Evolutionary conservation across 805 yeast species (phyloP).

Genomic region (Groenewaldozyma tartarivorans): DNA sequence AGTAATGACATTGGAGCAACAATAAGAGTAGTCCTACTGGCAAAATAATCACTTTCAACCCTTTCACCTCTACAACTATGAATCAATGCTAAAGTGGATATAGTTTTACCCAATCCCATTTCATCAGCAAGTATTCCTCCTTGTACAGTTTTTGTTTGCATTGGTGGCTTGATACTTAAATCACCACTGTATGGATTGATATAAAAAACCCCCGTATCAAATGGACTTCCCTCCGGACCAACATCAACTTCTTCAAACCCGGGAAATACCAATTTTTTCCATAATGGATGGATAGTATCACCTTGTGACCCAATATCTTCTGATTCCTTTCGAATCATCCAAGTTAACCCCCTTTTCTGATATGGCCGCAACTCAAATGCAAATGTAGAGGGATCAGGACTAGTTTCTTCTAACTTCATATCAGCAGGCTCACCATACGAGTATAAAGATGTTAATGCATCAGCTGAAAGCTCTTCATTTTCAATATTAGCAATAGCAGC

Average conservation of each 20-base stretch:
- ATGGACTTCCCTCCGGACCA: slow-evolving; percentile 35
- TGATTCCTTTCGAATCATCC: slow-evolving; percentile 80
- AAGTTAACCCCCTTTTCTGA: slow-evolving; percentile 75
- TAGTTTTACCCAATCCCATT: slow-evolving; percentile 94
- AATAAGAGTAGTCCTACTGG: slow-evolving; percentile 62
- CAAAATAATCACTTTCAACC: slow-evolving; percentile 25
- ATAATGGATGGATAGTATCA: slow-evolving; percentile 68
- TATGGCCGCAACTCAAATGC: slow-evolving; percentile 56
- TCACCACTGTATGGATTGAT: slow-evolving; percentile 77
- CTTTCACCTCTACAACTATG: slow-evolving; percentile 31
- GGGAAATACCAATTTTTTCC: slow-evolving; percentile 62
- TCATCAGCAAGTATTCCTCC: slow-evolving; percentile 95
- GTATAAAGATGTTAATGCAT: slow-evolving; percentile 71
- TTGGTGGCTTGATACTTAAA: slow-evolving; percentile 57
- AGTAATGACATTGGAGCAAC: slow-evolving; percentile 85
- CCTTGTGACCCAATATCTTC: slow-evolving; percentile 31
- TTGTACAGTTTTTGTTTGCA: slow-evolving; percentile 45
- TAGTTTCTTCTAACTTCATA: slow-evolving; percentile 50
- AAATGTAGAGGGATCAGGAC: slow-evolving; percentile 45
- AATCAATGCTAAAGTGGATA: slow-evolving; percentile 67
- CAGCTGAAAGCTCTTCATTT: slow-evolving; percentile 42
- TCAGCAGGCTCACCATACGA: slow-evolving; percentile 58
- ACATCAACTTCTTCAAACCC: slow-evolving; percentile 62
- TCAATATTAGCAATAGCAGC: slow-evolving; percentile 25
- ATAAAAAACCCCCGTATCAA: slow-evolving; percentile 41